Evolutionary conservation across 169 alveolate species (phyloP).

Genomic region (Besnoitia besnoiti): DNA sequence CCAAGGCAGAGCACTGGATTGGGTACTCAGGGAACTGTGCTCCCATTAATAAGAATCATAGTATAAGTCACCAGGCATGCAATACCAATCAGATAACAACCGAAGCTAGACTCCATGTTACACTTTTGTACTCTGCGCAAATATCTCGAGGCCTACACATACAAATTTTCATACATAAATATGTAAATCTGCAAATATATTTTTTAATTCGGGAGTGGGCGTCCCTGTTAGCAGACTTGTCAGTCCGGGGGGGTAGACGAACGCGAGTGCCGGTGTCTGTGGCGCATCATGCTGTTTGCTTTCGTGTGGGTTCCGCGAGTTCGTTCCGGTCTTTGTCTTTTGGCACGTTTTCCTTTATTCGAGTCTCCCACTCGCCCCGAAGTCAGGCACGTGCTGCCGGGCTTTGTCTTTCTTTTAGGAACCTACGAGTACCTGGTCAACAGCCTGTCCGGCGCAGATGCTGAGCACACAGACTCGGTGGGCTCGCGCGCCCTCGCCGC

Average conservation of each 20-base stretch:
- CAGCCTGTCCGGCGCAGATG: not conserved
- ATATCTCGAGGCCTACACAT: not conserved
- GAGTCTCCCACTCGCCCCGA: not conserved
- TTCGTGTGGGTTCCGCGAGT: not conserved
- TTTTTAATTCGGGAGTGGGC: not conserved
- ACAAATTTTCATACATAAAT: not conserved
- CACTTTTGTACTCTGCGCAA: too few species aligned
- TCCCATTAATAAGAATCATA: too few species aligned
- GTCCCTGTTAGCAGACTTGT: not conserved
- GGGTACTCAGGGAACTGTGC: too few species aligned
- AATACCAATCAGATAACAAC: too few species aligned
- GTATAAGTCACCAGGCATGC: too few species aligned
- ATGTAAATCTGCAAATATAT: not conserved
- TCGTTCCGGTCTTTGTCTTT: not conserved
- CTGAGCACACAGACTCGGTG: too few species aligned
- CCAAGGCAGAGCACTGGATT: too few species aligned
- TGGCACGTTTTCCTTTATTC: not conserved
- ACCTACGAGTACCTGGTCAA: not conserved
- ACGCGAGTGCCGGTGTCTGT: too few species aligned
- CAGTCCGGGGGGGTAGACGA: too few species aligned
- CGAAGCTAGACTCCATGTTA: too few species aligned
- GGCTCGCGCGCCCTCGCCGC: too few species aligned
- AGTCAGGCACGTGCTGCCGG: too few species aligned
- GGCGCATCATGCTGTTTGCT: not conserved
- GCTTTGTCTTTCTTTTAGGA: not conserved